Conservation (phyloP, 257 asterid species). For the Capsicum chinense region DNA sequence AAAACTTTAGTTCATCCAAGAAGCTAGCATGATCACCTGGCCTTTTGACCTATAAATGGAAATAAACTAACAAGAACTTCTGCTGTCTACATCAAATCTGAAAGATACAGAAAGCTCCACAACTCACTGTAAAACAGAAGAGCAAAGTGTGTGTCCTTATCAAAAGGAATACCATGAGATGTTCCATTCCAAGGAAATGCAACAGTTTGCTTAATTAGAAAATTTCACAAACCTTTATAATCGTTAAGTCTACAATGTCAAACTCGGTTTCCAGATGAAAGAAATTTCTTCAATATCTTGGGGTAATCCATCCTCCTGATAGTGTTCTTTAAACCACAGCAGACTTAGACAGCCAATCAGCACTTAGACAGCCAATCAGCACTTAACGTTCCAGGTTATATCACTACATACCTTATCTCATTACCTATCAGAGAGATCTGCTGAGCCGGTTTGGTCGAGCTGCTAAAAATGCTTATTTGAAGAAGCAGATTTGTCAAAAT, state of each 20-base stretch:
- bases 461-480: background rate
- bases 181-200: background rate
- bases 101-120: background rate
- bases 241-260: background rate
- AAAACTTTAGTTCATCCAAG: conserved; percentile 14
- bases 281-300: background rate
- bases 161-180: conserved; percentile 6
- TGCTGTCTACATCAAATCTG: background rate
- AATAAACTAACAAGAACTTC: conserved; percentile 9
- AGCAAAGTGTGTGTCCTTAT: background rate
- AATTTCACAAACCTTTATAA: background rate
- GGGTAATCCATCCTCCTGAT: background rate
- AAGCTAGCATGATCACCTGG: conserved; percentile 20
- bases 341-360: conserved; percentile 6
- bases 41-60: conserved; percentile 20
- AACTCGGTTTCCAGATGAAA: background rate
- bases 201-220: background rate
- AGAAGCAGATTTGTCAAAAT: conserved; percentile 3
- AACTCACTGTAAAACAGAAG: background rate
- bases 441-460: background rate
- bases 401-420: background rate
- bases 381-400: background rate
- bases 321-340: background rate
- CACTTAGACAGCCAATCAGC: conserved; percentile 8
- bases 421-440: background rate